Percentiles rank a stretch among this genome's conserved stretches.
Evolutionary conservation across 208 protist species (phyloP).

Genomic region (Histomonas meleagridis): DNA sequence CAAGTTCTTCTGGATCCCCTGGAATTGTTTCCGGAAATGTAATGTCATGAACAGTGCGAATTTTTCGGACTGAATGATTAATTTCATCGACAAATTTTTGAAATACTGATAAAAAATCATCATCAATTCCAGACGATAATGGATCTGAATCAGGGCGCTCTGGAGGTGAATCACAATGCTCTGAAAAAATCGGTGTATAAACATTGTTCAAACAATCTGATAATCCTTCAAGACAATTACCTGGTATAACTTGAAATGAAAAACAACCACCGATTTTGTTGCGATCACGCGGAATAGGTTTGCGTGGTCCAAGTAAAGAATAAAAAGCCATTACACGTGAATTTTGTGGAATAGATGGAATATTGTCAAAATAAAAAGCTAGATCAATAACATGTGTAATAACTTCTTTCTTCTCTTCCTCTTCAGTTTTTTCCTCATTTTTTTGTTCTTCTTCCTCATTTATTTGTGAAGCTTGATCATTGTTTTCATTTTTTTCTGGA

Average conservation of each 20-base stretch:
- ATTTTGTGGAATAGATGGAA: neutral
- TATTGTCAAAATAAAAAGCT: constrained; percentile 21
- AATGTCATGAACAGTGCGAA: neutral
- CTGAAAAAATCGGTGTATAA: constrained; percentile 1
- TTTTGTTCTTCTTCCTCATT: neutral
- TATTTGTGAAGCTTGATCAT: neutral
- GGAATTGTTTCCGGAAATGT: neutral
- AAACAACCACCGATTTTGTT: neutral
- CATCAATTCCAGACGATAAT: neutral
- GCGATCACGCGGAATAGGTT: constrained; percentile 6
- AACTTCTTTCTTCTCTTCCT: neutral
- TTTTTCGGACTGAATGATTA: constrained; percentile 16
- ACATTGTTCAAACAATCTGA: neutral
- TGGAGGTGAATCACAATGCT: neutral
- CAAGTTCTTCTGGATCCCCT: neutral
- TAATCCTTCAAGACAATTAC: constrained; percentile 17
- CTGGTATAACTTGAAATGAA: constrained; percentile 32
- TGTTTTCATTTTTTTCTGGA: neutral
- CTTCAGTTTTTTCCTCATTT: neutral
- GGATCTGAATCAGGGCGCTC: neutral
- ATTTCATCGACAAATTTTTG: constrained; percentile 33
- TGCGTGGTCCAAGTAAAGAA: neutral
- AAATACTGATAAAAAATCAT: neutral
- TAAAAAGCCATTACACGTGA: constrained; percentile 31
- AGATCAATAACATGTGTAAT: neutral